phyloP scores from a whole-genome alignment of 2,329 filamentous ascomycete genomes.

The Juglanconis oblonga region DNA sequence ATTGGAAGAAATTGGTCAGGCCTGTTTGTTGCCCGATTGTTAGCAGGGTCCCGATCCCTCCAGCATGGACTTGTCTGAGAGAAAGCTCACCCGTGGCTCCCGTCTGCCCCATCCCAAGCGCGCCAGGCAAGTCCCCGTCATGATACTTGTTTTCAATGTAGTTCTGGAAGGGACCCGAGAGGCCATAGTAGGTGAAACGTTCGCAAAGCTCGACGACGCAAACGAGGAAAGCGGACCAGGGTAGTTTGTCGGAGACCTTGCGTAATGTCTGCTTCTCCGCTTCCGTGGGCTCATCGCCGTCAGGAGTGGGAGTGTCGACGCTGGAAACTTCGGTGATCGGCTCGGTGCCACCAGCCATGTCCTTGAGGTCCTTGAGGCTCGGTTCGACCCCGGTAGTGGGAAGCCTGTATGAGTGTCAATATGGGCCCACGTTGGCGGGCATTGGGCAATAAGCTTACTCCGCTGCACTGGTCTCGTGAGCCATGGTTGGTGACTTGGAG shows the following conservation, averaged over 20 bases:
- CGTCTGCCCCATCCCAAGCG: conserved; percentile 13
- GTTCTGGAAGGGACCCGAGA: conserved; percentile 15
- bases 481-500: conserved; percentile 4
- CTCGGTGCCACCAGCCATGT: conserved; percentile 16
- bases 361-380: conserved; percentile 11
- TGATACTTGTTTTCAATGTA: neutral
- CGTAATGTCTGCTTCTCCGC: conserved; percentile 15
- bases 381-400: conserved; percentile 14
- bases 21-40: neutral
- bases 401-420: neutral
- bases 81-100: neutral
- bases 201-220: conserved; percentile 18
- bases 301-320: neutral
- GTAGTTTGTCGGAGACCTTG: conserved; percentile 17
- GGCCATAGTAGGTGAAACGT: conserved; percentile 18
- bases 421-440: neutral
- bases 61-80: neutral
- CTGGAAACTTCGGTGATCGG: neutral
- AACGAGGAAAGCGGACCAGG: conserved; percentile 19
- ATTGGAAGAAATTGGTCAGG: conserved; percentile 17
- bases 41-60: neutral
- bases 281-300: conserved; percentile 14
- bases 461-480: conserved; percentile 14
- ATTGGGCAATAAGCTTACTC: conserved; percentile 2
- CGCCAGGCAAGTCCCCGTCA: conserved; percentile 9